phyloP scores from a whole-genome alignment of 1,284 basidiomycete genomes.

The Polyporus tsugae region DNA sequence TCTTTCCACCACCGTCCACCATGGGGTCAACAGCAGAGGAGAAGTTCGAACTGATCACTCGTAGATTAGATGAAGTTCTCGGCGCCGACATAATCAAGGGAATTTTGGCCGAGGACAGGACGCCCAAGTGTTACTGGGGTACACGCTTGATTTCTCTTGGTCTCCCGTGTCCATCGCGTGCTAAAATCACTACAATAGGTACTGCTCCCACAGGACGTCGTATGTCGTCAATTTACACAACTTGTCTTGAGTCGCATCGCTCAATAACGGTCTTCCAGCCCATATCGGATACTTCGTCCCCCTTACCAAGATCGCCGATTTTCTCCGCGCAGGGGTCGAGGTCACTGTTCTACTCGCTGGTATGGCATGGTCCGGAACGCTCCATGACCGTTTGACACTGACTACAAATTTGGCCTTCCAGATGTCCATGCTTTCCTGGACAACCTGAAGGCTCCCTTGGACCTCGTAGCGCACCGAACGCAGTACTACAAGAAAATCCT shows the following conservation, averaged over 20 bases:
- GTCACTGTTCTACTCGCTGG: slow-evolving; percentile 93
- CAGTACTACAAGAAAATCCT: slow-evolving; percentile 92
- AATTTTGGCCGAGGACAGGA: slow-evolving; percentile 81
- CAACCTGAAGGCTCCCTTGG: slow-evolving; percentile 97
- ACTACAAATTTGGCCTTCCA: slow-evolving; percentile 41
- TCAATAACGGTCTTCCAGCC: slow-evolving; percentile 55
- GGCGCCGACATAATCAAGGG: slow-evolving; percentile 87
- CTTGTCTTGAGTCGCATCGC: neutral
- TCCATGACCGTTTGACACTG: neutral
- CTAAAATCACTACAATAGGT: slow-evolving; percentile 56
- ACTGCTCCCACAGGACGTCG: slow-evolving; percentile 95
- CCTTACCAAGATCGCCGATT: slow-evolving; percentile 96
- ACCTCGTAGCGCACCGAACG: slow-evolving; percentile 89
- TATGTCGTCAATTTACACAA: slow-evolving; percentile 51
- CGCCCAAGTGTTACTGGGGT: slow-evolving; percentile 93
- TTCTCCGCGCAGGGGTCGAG: slow-evolving; percentile 90
- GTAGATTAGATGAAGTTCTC: slow-evolving; percentile 89
- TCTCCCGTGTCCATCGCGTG: no score
- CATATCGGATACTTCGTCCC: slow-evolving; percentile 99
- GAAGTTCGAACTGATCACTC: slow-evolving; percentile 87
- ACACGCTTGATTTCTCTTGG: neutral
- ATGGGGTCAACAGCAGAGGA: slow-evolving; percentile 54
- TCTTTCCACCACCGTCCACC: slow-evolving; percentile 2
- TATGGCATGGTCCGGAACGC: slow-evolving; percentile 41
- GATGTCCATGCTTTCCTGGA: slow-evolving; percentile 98